Conservation (phyloP, 2,329 filamentous ascomycete species). For the Colletotrichum scovillei region DNA sequence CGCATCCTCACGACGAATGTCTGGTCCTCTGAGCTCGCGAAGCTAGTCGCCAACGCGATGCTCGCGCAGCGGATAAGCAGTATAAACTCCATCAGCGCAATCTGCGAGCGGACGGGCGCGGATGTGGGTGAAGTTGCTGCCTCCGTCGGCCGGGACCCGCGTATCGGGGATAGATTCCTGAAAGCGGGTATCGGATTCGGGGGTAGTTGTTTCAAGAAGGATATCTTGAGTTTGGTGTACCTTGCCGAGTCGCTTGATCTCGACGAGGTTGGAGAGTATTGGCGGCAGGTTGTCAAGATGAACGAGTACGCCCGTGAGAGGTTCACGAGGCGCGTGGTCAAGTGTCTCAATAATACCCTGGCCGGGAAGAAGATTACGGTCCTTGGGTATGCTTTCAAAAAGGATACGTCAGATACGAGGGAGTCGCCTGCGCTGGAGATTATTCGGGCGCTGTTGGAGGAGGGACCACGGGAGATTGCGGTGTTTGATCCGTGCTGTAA, state of each 20-base stretch:
- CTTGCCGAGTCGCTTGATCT: conserved; percentile 77
- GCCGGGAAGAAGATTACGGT: conserved; percentile 77
- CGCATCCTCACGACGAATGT: conserved; percentile 79
- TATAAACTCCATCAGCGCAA: conserved; percentile 82
- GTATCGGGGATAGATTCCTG: conserved; percentile 79
- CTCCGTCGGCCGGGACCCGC: conserved; percentile 74
- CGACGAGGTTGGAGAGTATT: conserved; percentile 79
- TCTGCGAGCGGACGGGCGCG: conserved; percentile 81
- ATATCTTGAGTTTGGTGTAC: conserved; percentile 80
- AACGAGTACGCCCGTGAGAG: conserved; percentile 80
- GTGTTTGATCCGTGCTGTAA: conserved; percentile 76
- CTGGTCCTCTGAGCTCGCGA: conserved; percentile 83
- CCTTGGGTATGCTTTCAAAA: conserved; percentile 83
- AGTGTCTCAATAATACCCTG: conserved; percentile 75
- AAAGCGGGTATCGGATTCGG: conserved; percentile 83
- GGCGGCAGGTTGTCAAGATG: conserved; percentile 78
- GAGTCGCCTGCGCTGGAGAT: conserved; percentile 77
- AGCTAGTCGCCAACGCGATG: conserved; percentile 84
- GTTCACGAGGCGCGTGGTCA: conserved; percentile 74
- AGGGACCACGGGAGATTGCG: conserved; percentile 72
- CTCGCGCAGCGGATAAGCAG: conserved; percentile 83
- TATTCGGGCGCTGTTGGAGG: conserved; percentile 72
- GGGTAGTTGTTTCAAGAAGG: conserved; percentile 85
- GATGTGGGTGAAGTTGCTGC: conserved; percentile 77
- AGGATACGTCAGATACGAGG: conserved; percentile 79